These are phyloP conservation scores for Ophiostoma quercus DNA, from an alignment of 2,329 filamentous ascomycete genomes.

Conservation along the genomic window DNA sequence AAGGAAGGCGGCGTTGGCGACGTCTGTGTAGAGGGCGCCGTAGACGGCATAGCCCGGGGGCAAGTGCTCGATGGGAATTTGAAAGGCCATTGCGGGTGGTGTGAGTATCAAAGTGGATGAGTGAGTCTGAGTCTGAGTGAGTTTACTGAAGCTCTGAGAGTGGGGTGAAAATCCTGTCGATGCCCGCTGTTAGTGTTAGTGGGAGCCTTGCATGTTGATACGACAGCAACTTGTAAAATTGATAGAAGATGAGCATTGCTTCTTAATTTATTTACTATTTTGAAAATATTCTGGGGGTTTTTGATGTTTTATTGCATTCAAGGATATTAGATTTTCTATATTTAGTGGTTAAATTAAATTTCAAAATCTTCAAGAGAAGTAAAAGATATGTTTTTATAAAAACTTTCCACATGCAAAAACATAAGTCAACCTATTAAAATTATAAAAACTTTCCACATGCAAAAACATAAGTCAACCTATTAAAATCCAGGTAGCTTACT, in stretches of 20 bases:
- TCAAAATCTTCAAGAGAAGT: too few relatives aligned
- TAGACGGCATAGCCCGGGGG: constrained; percentile 63
- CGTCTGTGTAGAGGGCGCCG: constrained; percentile 67
- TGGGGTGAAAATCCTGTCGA: constrained; percentile 14
- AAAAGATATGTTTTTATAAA: too few relatives aligned
- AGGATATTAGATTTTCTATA: too few relatives aligned
- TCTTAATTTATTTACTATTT: background rate
- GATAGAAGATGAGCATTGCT: background rate
- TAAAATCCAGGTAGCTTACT: too few relatives aligned
- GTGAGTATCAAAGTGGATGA: background rate
- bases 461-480: too few relatives aligned
- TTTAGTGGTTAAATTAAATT: too few relatives aligned
- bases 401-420: too few relatives aligned
- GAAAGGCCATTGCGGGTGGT: constrained; percentile 34
- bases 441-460: too few relatives aligned
- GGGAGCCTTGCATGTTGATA: background rate
- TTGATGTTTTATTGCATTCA: too few relatives aligned
- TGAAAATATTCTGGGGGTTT: too few relatives aligned
- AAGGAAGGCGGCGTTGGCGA: constrained; percentile 72
- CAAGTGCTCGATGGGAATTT: constrained; percentile 48
- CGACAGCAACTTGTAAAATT: background rate
- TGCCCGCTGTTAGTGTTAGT: constrained; percentile 7
- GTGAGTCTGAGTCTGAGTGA: background rate
- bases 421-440: too few relatives aligned
- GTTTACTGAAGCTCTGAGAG: background rate